These are phyloP conservation scores for Arthroderma sp. DNA, from an alignment of 2,329 filamentous ascomycete species.

Conservation along the genomic window DNA sequence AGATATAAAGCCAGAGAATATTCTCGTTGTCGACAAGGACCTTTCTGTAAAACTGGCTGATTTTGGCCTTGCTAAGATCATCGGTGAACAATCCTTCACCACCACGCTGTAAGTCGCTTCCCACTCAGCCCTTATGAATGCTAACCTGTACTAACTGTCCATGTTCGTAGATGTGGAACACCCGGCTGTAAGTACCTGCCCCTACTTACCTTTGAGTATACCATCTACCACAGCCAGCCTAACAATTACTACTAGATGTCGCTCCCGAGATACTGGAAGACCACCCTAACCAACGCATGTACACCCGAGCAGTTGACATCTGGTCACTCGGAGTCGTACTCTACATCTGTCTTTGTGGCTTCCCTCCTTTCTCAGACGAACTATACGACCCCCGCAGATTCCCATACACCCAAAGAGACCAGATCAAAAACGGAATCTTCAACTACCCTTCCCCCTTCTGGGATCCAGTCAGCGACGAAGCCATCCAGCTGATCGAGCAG, in stretches of 20 bases:
- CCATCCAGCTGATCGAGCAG: conserved; percentile 80
- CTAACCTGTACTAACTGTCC: background rate
- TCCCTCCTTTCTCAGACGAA: conserved; percentile 94
- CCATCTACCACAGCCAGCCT: background rate
- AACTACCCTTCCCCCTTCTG: conserved; percentile 96
- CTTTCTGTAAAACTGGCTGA: conserved; percentile 85
- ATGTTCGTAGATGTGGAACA: conserved; percentile 56
- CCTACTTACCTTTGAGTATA: background rate
- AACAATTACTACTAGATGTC: conserved; percentile 47
- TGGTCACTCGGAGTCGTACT: conserved; percentile 97
- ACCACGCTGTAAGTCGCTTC: conserved; percentile 58
- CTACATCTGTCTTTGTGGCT: conserved; percentile 94
- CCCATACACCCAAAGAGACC: conserved; percentile 74
- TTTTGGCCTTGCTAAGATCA: conserved; percentile 95
- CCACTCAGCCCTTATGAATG: background rate
- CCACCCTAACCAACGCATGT: conserved; percentile 60
- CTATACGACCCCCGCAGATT: conserved; percentile 61
- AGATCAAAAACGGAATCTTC: conserved; percentile 79
- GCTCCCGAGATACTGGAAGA: conserved; percentile 89
- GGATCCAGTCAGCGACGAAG: conserved; percentile 76
- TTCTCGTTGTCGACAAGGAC: conserved; percentile 73
- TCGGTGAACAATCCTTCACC: conserved; percentile 95
- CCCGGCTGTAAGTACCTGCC: conserved; percentile 55
- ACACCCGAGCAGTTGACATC: conserved; percentile 88
- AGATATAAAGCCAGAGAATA: conserved; percentile 97